Evolutionary conservation across 371 early-diverging fungal species (phyloP), one percentile per base, ranked within the genome.

Genomic region (Rhizomucor pusillus): DNA sequence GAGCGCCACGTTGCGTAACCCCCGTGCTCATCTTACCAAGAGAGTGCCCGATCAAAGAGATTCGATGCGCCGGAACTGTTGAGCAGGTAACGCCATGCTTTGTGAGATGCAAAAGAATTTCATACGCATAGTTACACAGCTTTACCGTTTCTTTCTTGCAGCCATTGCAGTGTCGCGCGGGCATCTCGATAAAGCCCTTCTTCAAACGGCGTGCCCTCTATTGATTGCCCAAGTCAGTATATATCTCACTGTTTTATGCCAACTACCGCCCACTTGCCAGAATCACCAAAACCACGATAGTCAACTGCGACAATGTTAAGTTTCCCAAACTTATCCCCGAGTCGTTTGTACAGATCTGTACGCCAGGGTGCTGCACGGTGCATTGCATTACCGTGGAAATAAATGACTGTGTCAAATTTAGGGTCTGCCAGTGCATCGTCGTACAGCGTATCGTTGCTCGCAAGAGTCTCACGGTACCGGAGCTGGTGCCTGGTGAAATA

Each of bases 221-320:
- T 5, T 14, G 16, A 16, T 13, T 24, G 24, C n/a, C n/a, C n/a
- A n/a, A n/a, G n/a, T n/a, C n/a, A n/a, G n/a, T n/a, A n/a, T n/a
- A n/a, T n/a, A n/a, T n/a, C n/a, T n/a, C n/a, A n/a, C n/a, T n/a
- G n/a, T n/a, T n/a, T n/a, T n/a, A n/a, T n/a, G n/a, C n/a, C n/a
- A n/a, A n/a, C n/a, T n/a, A 0, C 24, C 24, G 12, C 24, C 25
- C 45, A 41, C 50, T 54, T 66, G 64, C 74, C 67, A 24, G 77
- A 77, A 47, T 77, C 69, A 29, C 77, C 77, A 60, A 71, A 77
- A 12, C 77, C 77, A 22, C 77, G 69, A 52, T 77, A 77, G 41
- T 77, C 77, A 25, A 77, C 65, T 5, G 67, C 48, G 36, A 77
- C 52, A n/a, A 77, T 47, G 48, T 77, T 73, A 18, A 69, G 43